Evolutionary conservation across 805 yeast species (phyloP), one percentile per base, ranked within the genome.

Genomic region (Lipomyces chichibuensis): DNA sequence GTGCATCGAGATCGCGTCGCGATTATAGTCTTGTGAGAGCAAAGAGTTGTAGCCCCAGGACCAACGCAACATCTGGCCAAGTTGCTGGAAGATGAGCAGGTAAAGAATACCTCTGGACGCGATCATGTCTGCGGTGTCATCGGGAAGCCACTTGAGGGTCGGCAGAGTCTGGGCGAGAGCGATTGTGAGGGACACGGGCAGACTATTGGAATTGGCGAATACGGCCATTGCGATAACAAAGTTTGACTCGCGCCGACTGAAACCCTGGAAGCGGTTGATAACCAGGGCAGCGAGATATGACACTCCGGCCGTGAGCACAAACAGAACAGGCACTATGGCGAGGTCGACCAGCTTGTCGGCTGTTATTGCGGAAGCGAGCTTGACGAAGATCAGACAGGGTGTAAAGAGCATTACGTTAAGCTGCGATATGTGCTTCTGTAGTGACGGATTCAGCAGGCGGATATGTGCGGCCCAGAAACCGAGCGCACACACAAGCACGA

Each of bases 141-240:
- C 81, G 5, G 81, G 82, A 57, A 86, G 77, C 90, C 90, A 87
- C 55, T 77, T 76, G 69, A 87, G 80, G 63, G 82, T 82, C 0
- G 89, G 89, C 71, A 87, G 77, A 1, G 89, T 82, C 73, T 83
- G 83, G 2, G 89, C 87, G 69, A 86, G 79, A 27, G 96, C 88
- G 65, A 95, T 80, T 8, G 89, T 87, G 71, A 95, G 83, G 0
- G 97, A 92, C 1, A 94, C 98, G 0, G 99, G 98, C 64, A 94
- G 84, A 11, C 97, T 90, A 81, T 94, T 94, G 56, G 97, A 91
- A 79, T 94, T 95, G 62, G 98, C 98, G 32, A 94, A 94, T 5
- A 93, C 97, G 2, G 95, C 92, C 96, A 95, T 95, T 1, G 97
- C 98, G 27, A 96, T 89, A 60, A 95, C 97, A 74, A 91, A 94